Base-by-base conservation (phyloP, 768 basidiomycete species). In the Amanita rimosa region DNA sequence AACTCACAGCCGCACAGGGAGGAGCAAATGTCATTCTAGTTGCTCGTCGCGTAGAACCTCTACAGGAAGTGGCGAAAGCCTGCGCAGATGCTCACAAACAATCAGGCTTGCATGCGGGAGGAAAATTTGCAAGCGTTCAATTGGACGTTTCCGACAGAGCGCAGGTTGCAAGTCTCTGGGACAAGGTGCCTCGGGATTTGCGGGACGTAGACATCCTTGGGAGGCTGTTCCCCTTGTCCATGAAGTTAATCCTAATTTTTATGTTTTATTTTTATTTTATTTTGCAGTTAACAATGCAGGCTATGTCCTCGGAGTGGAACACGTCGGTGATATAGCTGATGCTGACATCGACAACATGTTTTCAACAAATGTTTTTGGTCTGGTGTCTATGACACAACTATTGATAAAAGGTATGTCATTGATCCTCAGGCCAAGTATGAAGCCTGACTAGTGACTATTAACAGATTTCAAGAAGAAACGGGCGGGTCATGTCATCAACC, bases 401-500 rank as follows among this genome's bases (percentile, higher is more conserved):
- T 65, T 83, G 33, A 65, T 86, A 58, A 74, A 70, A 65, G 75
- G 84, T 71, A 46, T 51, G 55, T 27, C 16, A 16, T 41, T 9
- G 33, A 3, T 38, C 3, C 33, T 11, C 4, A 44, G 48, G 29
- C 44, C 31, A 16, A 7, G 27, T 36, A 37, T 48, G 21, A 39
- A 38, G 33, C 7, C 53, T 24, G 17, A 26, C 46, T 11, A 19
- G 52, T 24, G 17, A 26, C 46, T 11, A 19, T 27, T 14, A n/a
- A 5, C 56, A 88, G 87, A 85, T 51, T 90, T 92, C 71, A 90
- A 85, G 62, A 73, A 68, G 47, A 82, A 75, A 60, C 78, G 83
- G 58, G 67, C 78, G 3, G 89, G 91, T 0, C 92, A 94, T 68
- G 71, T 99, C 56, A 97, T 99, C 68, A 95, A 96, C 64, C 70